Evolutionary conservation across 306 rosid genomes (phyloP).

Genomic region (Datisca glomerata): DNA sequence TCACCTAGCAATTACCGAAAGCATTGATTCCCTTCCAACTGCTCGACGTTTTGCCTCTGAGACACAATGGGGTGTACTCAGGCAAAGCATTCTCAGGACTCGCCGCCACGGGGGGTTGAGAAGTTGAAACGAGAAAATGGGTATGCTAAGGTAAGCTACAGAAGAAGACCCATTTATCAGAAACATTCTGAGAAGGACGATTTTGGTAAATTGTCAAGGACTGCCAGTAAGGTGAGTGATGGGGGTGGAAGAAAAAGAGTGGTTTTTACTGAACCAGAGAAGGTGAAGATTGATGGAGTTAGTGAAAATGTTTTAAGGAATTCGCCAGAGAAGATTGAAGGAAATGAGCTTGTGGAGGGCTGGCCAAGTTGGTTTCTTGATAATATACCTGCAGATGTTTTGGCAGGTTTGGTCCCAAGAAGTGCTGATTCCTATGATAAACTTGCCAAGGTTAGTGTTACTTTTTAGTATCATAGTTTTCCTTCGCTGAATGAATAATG

Average conservation of each 20-base stretch:
- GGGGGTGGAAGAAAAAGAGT: constrained; percentile 9
- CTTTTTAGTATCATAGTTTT: not conserved
- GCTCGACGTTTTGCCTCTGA: constrained; percentile 1
- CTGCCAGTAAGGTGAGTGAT: constrained; percentile 1
- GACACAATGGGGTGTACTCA: constrained; percentile 55
- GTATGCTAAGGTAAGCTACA: constrained; percentile 8
- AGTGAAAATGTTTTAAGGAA: constrained; percentile 11
- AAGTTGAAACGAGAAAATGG: constrained; percentile 12
- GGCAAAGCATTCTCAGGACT: constrained; percentile 9
- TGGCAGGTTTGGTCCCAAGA: constrained; percentile 37
- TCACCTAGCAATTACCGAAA: constrained; percentile 22
- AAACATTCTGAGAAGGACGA: constrained; percentile 6
- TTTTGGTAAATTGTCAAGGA: not conserved
- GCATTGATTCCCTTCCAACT: constrained; percentile 3
- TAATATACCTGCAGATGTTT: constrained; percentile 28
- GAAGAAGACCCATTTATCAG: constrained; percentile 3
- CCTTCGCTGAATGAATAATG: not conserved
- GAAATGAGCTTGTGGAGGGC: constrained; percentile 29
- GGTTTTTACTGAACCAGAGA: constrained; percentile 5
- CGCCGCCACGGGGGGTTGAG: constrained; percentile 6
- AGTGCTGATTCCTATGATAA: constrained; percentile 62
- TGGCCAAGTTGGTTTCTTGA: constrained; percentile 78
- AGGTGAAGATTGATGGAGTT: constrained; percentile 6
- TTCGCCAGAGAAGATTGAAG: constrained; percentile 26
- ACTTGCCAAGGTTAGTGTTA: constrained; percentile 40